Evolutionary conservation across 345 rosid species (phyloP), one percentile per base, ranked within the genome.

Genomic region (Lenwebbia sp.): DNA sequence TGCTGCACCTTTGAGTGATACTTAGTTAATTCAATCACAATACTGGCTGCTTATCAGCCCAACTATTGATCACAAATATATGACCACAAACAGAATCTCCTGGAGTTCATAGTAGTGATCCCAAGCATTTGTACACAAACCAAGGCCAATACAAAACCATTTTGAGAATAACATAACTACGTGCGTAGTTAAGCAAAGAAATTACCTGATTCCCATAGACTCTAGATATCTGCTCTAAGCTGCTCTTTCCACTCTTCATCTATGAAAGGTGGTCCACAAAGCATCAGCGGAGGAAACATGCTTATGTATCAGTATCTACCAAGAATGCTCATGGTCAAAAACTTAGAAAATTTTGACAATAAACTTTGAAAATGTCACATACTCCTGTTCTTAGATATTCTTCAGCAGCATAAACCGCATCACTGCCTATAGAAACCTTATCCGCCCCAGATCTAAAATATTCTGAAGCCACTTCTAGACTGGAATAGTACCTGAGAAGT

Each of bases 381-480:
- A 96, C 99, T 87, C 95, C 91, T 22, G 99, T 94, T 92, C 90
- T 94, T 51, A 94, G 47, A 89, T 93, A 96, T 89, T 95, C 98
- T 85, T 97, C 99, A 8, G 98, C 99, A 58, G 95, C 95, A 87
- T 93, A 93, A 85, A 97, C 98, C 49, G 99, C 99, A 88, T 97
- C 99, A 90, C 98, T 97, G 90, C 99, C 99, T 78, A 97, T 92
- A 82, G 99, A 97, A 54, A 97, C 92, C 88, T 97, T 97, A 90
- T 97, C 99, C 54, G 99, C 99, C 50, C 99, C 99, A 5, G 99
- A 95, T 92, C 98, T 93, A 88, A 97, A 97, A 91, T 97, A 95
- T 89, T 97, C 98, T 58, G 99, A 92, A 88, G 99, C 99, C 88
- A 97, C 99, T 90, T 95, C 99, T 92, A 97, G 91, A 92, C 99